A percentile compares a stretch with the other conserved stretches of the same genome.
Evolutionary conservation across 345 rosid genomes (phyloP).

Genomic region (Lepidium didymum): DNA sequence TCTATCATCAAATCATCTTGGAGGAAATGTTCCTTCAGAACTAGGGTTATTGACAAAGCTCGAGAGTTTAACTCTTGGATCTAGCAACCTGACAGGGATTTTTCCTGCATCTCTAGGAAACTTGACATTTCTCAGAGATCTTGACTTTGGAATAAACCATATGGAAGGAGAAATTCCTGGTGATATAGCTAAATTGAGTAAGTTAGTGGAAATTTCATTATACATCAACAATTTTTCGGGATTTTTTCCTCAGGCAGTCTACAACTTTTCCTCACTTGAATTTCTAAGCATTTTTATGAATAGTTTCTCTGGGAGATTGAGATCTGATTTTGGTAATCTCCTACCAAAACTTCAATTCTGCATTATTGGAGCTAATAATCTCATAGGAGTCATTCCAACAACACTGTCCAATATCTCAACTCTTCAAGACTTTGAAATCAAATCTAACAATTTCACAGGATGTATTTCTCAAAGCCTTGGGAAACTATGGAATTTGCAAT

Average conservation of each 20-base stretch:
- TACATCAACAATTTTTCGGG: neutral
- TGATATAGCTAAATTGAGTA: neutral
- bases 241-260: neutral
- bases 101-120: neutral
- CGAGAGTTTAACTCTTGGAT: neutral
- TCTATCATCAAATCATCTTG: neutral
- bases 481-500: neutral
- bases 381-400: no score
- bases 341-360: neutral
- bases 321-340: neutral
- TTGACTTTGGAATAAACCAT: no score
- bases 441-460: neutral
- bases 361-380: no score
- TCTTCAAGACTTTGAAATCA: neutral
- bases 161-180: neutral
- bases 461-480: neutral
- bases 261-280: constrained; percentile 1
- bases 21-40: neutral
- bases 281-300: accelerated
- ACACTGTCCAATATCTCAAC: neutral
- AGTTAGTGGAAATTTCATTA: accelerated
- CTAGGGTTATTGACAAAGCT: neutral
- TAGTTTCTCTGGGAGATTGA: neutral
- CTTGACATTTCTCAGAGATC: no score
- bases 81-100: neutral